These are phyloP conservation scores for Acorus calamus DNA, from an alignment of 106 monocot species.

Conservation along the genomic window DNA sequence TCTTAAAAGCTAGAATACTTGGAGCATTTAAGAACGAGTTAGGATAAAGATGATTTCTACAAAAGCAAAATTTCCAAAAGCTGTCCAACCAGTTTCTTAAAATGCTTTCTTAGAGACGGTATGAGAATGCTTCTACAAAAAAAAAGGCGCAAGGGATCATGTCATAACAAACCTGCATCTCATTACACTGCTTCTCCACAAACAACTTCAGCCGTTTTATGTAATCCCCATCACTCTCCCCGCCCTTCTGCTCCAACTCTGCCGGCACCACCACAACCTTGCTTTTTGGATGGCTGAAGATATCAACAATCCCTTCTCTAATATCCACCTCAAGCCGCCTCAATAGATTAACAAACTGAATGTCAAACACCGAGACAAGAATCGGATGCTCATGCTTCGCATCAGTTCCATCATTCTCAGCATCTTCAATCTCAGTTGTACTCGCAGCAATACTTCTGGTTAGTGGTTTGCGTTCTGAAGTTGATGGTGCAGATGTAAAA, in stretches of 20 bases:
- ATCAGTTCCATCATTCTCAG: conserved; percentile 27
- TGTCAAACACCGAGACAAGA: conserved; percentile 50
- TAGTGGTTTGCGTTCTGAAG: conserved; percentile 31
- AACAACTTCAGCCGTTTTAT: conserved; percentile 70
- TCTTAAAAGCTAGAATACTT: too few relatives aligned
- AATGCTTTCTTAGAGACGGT: neutral
- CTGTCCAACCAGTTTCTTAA: neutral
- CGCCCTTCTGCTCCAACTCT: conserved; percentile 75
- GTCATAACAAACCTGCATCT: conserved; percentile 71
- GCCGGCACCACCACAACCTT: conserved; percentile 54
- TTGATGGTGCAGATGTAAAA: conserved; percentile 14
- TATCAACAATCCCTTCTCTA: conserved; percentile 60
- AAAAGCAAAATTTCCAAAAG: too few relatives aligned
- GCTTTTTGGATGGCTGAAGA: conserved; percentile 61
- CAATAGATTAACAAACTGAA: conserved; percentile 42
- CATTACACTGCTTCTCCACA: conserved; percentile 79
- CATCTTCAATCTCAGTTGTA: conserved; percentile 40
- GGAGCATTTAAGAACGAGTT: too few relatives aligned
- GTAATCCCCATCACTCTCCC: conserved; percentile 67
- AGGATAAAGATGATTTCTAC: too few relatives aligned
- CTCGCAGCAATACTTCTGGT: conserved; percentile 57
- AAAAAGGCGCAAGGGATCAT: conserved; percentile 4
- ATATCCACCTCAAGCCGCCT: conserved; percentile 54
- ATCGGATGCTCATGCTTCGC: conserved; percentile 55
- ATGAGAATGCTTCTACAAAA: neutral